Evolutionary conservation across 345 rosid species (phyloP), one percentile per base, ranked within the genome.

Genomic region (Hevea brasiliensis): DNA sequence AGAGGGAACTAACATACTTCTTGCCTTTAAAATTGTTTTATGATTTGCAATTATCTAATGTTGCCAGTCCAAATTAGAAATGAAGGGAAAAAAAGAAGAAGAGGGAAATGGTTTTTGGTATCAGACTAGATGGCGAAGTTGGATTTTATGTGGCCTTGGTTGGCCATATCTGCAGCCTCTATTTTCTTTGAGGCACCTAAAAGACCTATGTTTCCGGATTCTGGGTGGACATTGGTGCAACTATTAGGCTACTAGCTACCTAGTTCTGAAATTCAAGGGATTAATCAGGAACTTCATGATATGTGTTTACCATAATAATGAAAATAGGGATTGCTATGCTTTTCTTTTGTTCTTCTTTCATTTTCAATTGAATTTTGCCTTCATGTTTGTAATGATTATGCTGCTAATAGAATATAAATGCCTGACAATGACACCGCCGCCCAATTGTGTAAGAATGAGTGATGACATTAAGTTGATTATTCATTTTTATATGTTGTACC

Each of bases 1-100:
- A 45, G 83, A 26, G 60, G 61, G n/a, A 73, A 54, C 62, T 27
- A 42, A 51, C 6, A 50, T 47, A 35, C 48, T 59, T 54, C 70
- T 18, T 56, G 15, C n/a, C 6, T 20, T 67, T 21, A 5, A 62
- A 57, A 56, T 65, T 13, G 37, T 45, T 14, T 54, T 65, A 13
- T 64, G 40, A 48, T 57, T 61, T 26, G 29, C 42, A 8, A 24
- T 71, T 23, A 18, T 54, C 44, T 72, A 47, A 20, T 47, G 3
- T 50, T 61, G 44, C 53, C 41, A 47, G 11, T 48, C 29, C 42
- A 59, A 60, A 58, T 20, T 40, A 64, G 20, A 20, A 15, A 32
- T 4, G 37, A 32, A 18, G 15, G n/a, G 32, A 3, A 17, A 61
- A 18, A 15, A 29, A 32, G 14, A 17, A 32, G 37, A 27, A 35